Evolutionary conservation across 2,329 filamentous ascomycete species (phyloP).

Genomic region (Ophiostoma pallidulum): DNA sequence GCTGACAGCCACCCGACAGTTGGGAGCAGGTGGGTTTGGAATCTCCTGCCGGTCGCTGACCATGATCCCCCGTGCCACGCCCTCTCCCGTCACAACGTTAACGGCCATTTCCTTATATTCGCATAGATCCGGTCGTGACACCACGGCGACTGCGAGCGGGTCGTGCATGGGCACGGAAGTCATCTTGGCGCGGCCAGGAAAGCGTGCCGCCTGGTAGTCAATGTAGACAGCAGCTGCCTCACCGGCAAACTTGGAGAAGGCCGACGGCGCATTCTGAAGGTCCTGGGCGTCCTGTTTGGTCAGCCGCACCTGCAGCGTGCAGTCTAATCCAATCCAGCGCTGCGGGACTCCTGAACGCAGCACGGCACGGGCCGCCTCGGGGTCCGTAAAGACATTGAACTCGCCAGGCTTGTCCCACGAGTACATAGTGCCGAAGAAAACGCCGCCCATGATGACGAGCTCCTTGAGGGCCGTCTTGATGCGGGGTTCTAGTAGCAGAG

Average conservation of each 20-base stretch:
- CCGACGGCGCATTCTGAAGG: neutral
- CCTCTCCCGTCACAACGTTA: neutral
- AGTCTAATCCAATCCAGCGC: slow-evolving; percentile 4
- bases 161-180: slow-evolving; percentile 2
- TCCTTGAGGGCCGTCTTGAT: neutral
- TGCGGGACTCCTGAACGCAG: slow-evolving; percentile 1
- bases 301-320: slow-evolving; percentile 3
- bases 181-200: neutral
- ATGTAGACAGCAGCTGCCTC: slow-evolving; percentile 4
- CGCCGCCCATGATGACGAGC: slow-evolving; percentile 4
- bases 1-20: neutral
- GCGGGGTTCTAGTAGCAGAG: neutral
- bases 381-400: slow-evolving; percentile 5
- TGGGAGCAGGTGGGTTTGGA: neutral
- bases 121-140: slow-evolving; percentile 2
- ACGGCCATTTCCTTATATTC: slow-evolving; percentile 2
- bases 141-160: slow-evolving; percentile 3
- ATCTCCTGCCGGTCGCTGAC: slow-evolving; percentile 2
- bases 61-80: slow-evolving; percentile 1
- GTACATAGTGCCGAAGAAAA: slow-evolving; percentile 7
- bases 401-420: slow-evolving; percentile 8
- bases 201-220: slow-evolving; percentile 3
- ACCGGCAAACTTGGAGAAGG: slow-evolving; percentile 3
- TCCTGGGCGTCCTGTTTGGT: neutral
- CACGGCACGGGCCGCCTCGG: slow-evolving; percentile 1